Base-by-base conservation (phyloP, 2,329 filamentous ascomycete species). In the Sporothrix dimorphospora region DNA sequence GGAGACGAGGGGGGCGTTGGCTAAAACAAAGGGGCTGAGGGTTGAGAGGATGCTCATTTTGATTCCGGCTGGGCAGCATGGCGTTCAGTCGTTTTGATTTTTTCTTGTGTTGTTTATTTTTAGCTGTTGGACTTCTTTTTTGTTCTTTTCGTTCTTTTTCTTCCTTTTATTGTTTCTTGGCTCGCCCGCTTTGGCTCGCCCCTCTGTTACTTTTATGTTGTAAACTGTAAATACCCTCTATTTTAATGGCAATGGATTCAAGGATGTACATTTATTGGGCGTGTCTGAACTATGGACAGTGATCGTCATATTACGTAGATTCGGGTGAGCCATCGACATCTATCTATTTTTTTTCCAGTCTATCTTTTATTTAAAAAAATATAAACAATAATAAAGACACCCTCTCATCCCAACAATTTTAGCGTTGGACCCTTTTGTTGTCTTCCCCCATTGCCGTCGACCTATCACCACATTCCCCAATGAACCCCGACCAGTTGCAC, bases 231-330 rank as follows among this genome's bases (percentile, higher is more conserved):
- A 65, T 65, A 65, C 59, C 59, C 59, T 65, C 59, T 42, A 14
- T 65, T 19, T 65, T 65, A 65, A 27, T 65, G 59, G 42, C 63
- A 67, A 67, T n/a, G 42, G 14, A 67, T 19, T 11, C 59, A 65
- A 21, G 38, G 19, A 24, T 24, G 3, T 27, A 42, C 34, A 21
- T 40, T 63, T 47, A 45, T 45, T 63, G 34, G 40, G 11, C n/a
- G n/a, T 45, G 59, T 24, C 21, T 14, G 12, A 3, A 65, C n/a
- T 34, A 34, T n/a, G 2, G 42, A 4, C 2, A 42, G 21, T 47
- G n/a, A 24, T 42, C 21, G 14, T n/a, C 12, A 7, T 30, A 65
- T 45, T 45, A 40, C 11, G 21, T 30, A 16, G 49, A 53, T 53
- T 53, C 21, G 19, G 21, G 21, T n/a, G 24, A 53, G 42, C 42